A percentile compares a stretch with the other conserved stretches of the same genome.
phyloP scores from a whole-genome alignment of 768 basidiomycete genomes.

The Asterophora parasitica region DNA sequence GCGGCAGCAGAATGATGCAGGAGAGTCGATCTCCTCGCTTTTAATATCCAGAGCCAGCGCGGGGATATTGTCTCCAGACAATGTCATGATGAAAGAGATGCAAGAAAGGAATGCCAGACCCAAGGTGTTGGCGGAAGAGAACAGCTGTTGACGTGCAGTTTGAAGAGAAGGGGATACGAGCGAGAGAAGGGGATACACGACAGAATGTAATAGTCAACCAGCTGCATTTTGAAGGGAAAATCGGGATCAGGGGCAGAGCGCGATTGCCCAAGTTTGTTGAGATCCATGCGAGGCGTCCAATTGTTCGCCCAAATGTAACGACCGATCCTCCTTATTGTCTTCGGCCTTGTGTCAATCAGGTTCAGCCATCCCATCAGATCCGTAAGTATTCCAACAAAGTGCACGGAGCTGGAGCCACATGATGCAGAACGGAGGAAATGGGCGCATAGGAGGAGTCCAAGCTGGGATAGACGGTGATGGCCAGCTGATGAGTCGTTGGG shows the following conservation, averaged over 20 bases:
- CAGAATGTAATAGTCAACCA: no score
- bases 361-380: slow-evolving; percentile 13
- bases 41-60: slow-evolving; percentile 21
- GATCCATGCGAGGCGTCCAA: slow-evolving; percentile 20
- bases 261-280: slow-evolving; percentile 8
- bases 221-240: slow-evolving; percentile 13
- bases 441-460: no score
- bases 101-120: slow-evolving; percentile 29
- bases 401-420: slow-evolving; percentile 1
- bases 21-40: slow-evolving; percentile 23
- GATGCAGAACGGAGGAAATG: not conserved
- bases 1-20: slow-evolving; percentile 32
- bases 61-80: slow-evolving; percentile 29
- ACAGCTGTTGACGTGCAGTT: slow-evolving; percentile 13
- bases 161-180: slow-evolving; percentile 14
- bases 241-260: slow-evolving; percentile 14
- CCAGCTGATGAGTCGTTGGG: no score
- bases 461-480: no score
- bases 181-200: no score
- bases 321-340: slow-evolving; percentile 37
- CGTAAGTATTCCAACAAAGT: not conserved
- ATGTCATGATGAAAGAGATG: slow-evolving; percentile 16
- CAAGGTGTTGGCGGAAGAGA: slow-evolving; percentile 18
- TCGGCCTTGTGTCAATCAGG: slow-evolving; percentile 9
- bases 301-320: slow-evolving; percentile 33